Evolutionary conservation across 2,329 filamentous ascomycete genomes (phyloP), one percentile per base, ranked within the genome.

Genomic region (Ceratocystis eucalypticola): DNA sequence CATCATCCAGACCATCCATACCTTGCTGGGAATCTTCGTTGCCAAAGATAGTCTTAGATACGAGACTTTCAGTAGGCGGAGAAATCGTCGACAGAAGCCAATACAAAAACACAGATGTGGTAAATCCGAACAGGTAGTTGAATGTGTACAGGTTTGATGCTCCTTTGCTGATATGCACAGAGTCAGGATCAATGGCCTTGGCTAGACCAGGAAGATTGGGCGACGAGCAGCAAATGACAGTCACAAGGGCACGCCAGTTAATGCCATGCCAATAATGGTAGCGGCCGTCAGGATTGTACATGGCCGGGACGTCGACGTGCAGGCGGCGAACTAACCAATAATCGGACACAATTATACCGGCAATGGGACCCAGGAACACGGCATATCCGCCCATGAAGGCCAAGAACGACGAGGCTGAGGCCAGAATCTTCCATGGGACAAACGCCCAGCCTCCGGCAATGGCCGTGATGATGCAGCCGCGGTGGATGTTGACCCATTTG

Each of bases 141-240:
- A 74, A 67, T 37, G 73, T 69, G 53, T 74, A 73, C 0, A 73
- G 28, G 15, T 66, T 57, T 5, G 48, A 46, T 3, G 63, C 46
- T 7, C 67, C 64, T 5, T 53, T 20, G 53, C 64, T 64, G 53
- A 68, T 68, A 25, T 66, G 50, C 46, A 68, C 64, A 6, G 48
- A 57, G 57, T 64, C 63, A 2, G 57, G 30, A 30, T 68, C 57
- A 33, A 68, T 68, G 20, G 64, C 64, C 28, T 68, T 64, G 5
- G 79, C 71, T 67, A 80, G 78, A 12, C 78, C 78, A 0, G 78
- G 77, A 62, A 80, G 68, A 2, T 73, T 74, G 0, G 78, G 78
- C 0, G 71, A 72, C 2, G 77, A 74, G 3, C 76, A 77, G 22
- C 74, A 70, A 22, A 74, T 66, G 76, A 78, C 79, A 74, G 77